Evolutionary conservation across 768 basidiomycete species (phyloP), one percentile per base, ranked within the genome.

Genomic region (Mycena latifolia): DNA sequence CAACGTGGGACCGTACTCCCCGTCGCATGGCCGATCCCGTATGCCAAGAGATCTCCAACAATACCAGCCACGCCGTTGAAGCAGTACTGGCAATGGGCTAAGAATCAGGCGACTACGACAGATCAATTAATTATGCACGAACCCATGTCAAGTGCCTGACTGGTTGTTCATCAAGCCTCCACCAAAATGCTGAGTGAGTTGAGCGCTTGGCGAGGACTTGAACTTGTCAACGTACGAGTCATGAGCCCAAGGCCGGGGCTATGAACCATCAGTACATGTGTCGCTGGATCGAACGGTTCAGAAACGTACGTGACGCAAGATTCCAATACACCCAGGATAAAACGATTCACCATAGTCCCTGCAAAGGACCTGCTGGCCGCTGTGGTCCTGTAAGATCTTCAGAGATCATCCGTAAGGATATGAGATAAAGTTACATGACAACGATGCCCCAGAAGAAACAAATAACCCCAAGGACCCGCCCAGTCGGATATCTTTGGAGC

Each of bases 381-480:
- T 14, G 73, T 76, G 18, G 71, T 67, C 72, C 69, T 70, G 45
- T 3, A 20, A 43, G 5, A 6, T 14, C n/a, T 37, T 15, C 33
- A 45, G 29, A 39, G 2, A 48, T 14, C n/a, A n/a, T n/a, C n/a
- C n/a, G n/a, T n/a, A n/a, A n/a, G n/a, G n/a, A n/a, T n/a, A n/a
- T n/a, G n/a, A n/a, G n/a, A n/a, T n/a, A n/a, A n/a, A n/a, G n/a
- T n/a, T 58, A 63, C 69, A 78, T 75, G 33, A 76, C 71, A 43
- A 77, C 72, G 18, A 75, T 70, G n/a, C 76, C 76, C 79, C 79
- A 80, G 31, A 79, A 57, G 33, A 76, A 69, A 22, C 72, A 73
- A 11, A 75, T 71, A 18, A 60, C 25, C 17, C 64, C 72, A 31
- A 69, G 31, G 15, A 71, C 67, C 12, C 56, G 57, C 6, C 50